These are phyloP conservation scores for Tuber borchii DNA, from an alignment of 495 filamentous ascomycete genomes.

Conservation along the genomic window DNA sequence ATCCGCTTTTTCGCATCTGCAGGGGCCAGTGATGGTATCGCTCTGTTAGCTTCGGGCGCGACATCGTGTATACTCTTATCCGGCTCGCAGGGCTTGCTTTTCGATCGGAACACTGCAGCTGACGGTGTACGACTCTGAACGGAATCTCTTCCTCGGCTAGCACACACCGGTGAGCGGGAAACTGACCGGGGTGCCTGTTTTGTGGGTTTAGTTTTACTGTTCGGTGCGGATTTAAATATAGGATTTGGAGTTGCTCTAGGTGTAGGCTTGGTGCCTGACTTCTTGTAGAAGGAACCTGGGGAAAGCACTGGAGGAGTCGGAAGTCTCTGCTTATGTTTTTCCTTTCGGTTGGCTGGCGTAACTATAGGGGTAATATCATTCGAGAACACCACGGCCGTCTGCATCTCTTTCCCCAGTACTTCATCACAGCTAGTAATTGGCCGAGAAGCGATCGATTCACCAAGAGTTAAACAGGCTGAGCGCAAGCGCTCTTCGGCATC, in stretches of 20 bases:
- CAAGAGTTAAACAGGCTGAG: neutral
- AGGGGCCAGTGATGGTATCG: neutral
- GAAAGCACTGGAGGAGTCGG: neutral
- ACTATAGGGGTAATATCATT: neutral
- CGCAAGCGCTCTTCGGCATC: neutral
- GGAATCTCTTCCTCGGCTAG: neutral
- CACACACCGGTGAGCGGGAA: neutral
- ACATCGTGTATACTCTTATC: neutral
- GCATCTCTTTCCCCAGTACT: neutral
- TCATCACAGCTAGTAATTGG: neutral
- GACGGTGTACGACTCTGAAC: neutral
- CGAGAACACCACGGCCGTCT: neutral
- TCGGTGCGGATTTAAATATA: neutral
- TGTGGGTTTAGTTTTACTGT: neutral
- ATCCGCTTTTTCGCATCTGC: constrained; percentile 26
- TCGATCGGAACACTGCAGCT: neutral
- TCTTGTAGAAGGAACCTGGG: neutral
- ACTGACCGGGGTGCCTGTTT: neutral
- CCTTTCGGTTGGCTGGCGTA: neutral
- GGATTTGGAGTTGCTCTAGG: neutral
- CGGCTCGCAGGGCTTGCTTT: neutral
- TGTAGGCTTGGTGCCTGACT: neutral
- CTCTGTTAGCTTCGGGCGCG: neutral
- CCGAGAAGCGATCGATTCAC: neutral
- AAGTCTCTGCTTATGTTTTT: neutral